Percentiles rank a stretch among this genome's conserved stretches.
These are phyloP conservation scores for Taphrina betulina DNA, from an alignment of 1,139 yeast genomes.

Conservation along the genomic window DNA sequence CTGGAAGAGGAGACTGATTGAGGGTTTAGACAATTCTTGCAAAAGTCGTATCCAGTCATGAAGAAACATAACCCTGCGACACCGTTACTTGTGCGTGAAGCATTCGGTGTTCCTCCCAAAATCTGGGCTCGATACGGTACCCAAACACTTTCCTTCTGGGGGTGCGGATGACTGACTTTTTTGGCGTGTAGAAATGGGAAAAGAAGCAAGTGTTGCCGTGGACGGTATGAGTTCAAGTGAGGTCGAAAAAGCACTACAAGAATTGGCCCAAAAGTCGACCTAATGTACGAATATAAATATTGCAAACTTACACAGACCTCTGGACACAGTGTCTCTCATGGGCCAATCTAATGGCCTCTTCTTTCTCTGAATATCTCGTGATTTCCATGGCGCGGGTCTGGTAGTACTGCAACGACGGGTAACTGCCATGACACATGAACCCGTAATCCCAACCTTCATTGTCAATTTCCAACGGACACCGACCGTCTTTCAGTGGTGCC, in stretches of 20 bases:
- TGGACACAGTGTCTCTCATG: slow-evolving; percentile 10
- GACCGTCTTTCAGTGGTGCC: background rate
- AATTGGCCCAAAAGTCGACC: slow-evolving; percentile 17
- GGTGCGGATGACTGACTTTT: no score
- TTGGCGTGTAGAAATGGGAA: slow-evolving; percentile 37
- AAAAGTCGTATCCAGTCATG: slow-evolving; percentile 60
- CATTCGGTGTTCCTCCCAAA: slow-evolving; percentile 68
- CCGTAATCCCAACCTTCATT: slow-evolving; percentile 20
- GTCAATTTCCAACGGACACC: slow-evolving; percentile 10
- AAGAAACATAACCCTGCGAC: slow-evolving; percentile 58
- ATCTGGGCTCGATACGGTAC: slow-evolving; percentile 65
- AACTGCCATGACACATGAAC: slow-evolving; percentile 12
- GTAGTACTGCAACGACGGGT: slow-evolving; percentile 2
- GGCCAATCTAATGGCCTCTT: slow-evolving; percentile 13
- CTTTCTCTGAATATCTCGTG: slow-evolving; percentile 14
- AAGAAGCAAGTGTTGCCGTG: slow-evolving; percentile 43
- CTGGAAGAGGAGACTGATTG: background rate
- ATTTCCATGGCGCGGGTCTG: background rate
- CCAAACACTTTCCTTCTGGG: no score
- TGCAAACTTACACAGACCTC: no score
- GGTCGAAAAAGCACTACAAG: slow-evolving; percentile 36
- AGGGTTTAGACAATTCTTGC: slow-evolving; percentile 53
- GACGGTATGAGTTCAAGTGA: slow-evolving; percentile 40
- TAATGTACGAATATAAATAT: background rate
- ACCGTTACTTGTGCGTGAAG: slow-evolving; percentile 75